Conservation (phyloP, 768 basidiomycete genomes). For the Lepiota subincarnata region DNA sequence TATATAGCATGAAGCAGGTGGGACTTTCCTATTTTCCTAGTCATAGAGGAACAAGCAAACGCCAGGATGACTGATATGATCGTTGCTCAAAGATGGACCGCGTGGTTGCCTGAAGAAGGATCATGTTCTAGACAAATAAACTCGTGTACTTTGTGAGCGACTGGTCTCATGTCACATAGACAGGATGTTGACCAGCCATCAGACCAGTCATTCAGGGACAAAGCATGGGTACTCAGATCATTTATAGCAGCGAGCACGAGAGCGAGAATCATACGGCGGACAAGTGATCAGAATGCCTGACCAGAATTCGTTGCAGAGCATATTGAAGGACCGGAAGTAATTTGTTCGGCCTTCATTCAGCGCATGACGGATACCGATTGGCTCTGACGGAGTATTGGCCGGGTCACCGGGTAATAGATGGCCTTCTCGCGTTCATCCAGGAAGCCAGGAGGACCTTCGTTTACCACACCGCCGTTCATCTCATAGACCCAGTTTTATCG, state of each 20-base stretch:
- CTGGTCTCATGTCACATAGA: background rate
- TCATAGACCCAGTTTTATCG: too few species aligned
- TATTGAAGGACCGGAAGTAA: background rate
- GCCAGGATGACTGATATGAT: too few species aligned
- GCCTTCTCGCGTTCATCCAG: too few species aligned
- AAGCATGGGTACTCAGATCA: background rate
- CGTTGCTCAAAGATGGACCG: too few species aligned
- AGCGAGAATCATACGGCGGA: background rate
- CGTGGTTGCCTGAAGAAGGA: background rate
- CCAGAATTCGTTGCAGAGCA: background rate
- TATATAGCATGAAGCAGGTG: too few species aligned
- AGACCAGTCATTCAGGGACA: background rate
- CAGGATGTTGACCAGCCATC: background rate
- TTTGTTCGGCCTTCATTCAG: background rate
- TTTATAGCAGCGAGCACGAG: conserved; percentile 1
- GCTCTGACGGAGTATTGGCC: too few species aligned
- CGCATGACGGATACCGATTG: background rate
- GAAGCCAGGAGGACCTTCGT: too few species aligned
- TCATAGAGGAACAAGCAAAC: too few species aligned
- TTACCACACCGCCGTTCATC: too few species aligned
- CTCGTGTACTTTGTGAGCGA: background rate
- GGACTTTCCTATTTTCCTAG: too few species aligned
- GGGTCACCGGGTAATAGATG: too few species aligned
- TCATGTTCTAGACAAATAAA: background rate
- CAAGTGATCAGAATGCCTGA: background rate